Evolutionary conservation across 257 asterid genomes (phyloP).

Genomic region (Fraxinus cuspidata): DNA sequence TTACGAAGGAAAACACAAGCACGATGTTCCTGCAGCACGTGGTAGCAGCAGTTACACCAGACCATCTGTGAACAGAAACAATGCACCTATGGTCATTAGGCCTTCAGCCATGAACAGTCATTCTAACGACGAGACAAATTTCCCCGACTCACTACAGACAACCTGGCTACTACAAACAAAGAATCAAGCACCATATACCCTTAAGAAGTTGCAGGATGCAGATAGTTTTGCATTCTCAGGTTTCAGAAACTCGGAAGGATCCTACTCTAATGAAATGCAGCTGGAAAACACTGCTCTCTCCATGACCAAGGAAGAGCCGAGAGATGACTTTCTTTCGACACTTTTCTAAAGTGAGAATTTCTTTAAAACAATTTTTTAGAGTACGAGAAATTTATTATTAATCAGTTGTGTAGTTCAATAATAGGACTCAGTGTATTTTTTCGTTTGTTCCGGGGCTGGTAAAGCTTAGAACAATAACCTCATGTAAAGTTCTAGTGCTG

Average conservation of each 20-base stretch:
- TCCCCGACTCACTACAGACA: constrained; percentile 24
- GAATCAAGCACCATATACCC: constrained; percentile 38
- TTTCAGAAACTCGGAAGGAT: constrained; percentile 23
- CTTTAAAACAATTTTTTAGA: neutral
- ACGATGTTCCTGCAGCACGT: constrained; percentile 59
- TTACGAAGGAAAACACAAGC: constrained; percentile 62
- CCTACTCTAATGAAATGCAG: constrained; percentile 34
- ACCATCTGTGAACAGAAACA: constrained; percentile 27
- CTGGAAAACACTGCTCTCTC: constrained; percentile 23
- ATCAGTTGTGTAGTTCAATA: neutral
- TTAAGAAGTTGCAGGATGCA: constrained; percentile 41
- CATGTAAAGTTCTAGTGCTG: neutral
- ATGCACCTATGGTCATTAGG: constrained; percentile 28
- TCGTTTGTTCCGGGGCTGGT: neutral
- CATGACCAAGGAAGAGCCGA: constrained; percentile 37
- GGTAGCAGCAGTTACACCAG: constrained; percentile 40
- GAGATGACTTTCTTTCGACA: constrained; percentile 35
- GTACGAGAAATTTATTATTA: constrained; percentile 6
- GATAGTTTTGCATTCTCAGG: constrained; percentile 32
- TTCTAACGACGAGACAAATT: constrained; percentile 4
- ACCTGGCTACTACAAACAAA: constrained; percentile 28
- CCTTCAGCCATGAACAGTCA: constrained; percentile 30
- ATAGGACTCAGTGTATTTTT: neutral
- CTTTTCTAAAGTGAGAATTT: constrained; percentile 35
- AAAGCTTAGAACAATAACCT: neutral